These are phyloP conservation scores for Otatea glauca DNA, from an alignment of 176 grass and related monocot species.

Conservation along the genomic window DNA sequence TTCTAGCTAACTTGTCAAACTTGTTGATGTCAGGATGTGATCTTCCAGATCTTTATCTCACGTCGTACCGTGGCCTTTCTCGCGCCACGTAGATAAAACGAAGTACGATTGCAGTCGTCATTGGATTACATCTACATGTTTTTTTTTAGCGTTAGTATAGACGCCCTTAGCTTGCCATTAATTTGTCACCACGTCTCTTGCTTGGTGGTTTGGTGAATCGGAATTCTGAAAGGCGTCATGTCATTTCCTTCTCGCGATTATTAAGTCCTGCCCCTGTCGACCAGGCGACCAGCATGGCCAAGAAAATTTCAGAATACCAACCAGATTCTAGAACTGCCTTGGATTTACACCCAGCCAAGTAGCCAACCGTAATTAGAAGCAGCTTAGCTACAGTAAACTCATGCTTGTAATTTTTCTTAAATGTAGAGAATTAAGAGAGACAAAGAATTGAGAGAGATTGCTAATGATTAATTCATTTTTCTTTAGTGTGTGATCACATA, in stretches of 20 bases:
- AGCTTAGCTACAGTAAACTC: neutral
- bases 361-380: neutral
- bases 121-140: constrained; percentile 16
- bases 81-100: constrained; percentile 28
- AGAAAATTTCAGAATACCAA: neutral
- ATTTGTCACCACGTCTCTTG: constrained; percentile 27
- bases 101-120: constrained; percentile 19
- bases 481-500: too few relatives aligned
- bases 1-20: constrained; percentile 41
- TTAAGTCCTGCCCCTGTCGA: neutral
- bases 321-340: neutral
- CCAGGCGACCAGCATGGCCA: neutral
- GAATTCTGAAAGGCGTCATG: neutral
- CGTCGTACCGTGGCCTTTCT: constrained; percentile 40
- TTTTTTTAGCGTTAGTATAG: neutral
- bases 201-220: neutral
- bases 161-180: constrained; percentile 9
- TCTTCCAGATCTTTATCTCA: constrained; percentile 42
- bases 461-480: too few relatives aligned
- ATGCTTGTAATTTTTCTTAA: too few relatives aligned
- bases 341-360: neutral
- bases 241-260: neutral
- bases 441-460: too few relatives aligned
- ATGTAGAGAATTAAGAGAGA: too few relatives aligned
- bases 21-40: constrained; percentile 35